Evolutionary conservation across 352 stramenopile species (phyloP), one percentile per base, ranked within the genome.

Genomic region (Pilasporangium apinafurcum): DNA sequence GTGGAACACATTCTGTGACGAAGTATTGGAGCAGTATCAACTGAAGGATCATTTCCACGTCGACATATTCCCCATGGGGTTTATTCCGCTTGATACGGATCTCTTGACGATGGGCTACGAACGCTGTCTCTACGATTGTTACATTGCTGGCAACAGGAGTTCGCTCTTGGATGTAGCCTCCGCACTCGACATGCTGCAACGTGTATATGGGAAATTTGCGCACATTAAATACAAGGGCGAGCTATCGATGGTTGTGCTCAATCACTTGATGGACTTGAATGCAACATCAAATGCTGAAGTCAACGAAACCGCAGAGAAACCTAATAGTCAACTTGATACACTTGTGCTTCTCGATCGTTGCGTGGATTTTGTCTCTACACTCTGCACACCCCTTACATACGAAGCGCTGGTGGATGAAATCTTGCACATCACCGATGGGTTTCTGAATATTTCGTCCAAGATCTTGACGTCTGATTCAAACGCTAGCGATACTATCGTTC

Each of bases 171-270:
- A 86, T 42, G 47, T 69, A 22, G 76, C 72, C 5, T 27, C 52
- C 0, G 73, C 73, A 17, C 49, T 91, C 16, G 48, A 74, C 27
- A 44, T 74, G 29, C 30, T 89, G 10, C 76, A 91, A 39, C 50
- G 70, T 12, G 22, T 74, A 5, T 86, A 83, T 24, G 79, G 73
- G 0, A 51, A 51, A 13, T 86, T 89, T 30, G 38, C 56, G 14
- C 53, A 68, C n/a, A 83, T 91, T 48, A 86, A 91, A 45, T 85
- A 83, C 61, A 91, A 91, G 42, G 79, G 79, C 8, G 71, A 89
- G 29, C 42, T 88, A 27, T 63, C 74, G 8, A 85, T 80, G 59
- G 59, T 80, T 7, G 71, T 89, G 18, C 49, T 83, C 16, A 72
- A 85, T 17, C 66, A 79, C 29, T 50, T 91, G 30, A 66, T 89